phyloP scores from a whole-genome alignment of 495 filamentous ascomycete genomes.

The Saxophila tyrrhenica region DNA sequence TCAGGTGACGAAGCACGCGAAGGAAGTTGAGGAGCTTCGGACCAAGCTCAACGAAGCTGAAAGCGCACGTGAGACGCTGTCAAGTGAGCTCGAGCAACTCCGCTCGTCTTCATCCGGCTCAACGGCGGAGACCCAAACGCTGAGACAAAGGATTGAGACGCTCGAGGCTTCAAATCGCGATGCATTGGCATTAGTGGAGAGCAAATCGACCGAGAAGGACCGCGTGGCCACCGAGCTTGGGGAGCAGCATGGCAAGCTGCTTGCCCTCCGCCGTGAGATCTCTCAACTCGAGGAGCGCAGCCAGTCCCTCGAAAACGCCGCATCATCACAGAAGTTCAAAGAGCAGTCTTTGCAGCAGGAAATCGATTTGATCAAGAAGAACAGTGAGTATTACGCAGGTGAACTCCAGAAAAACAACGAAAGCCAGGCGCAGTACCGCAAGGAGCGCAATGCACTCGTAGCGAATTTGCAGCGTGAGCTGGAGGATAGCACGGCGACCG shows the following conservation, averaged over 20 bases:
- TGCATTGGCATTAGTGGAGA: slow-evolving; percentile 73
- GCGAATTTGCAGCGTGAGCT: slow-evolving; percentile 77
- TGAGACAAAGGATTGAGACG: slow-evolving; percentile 68
- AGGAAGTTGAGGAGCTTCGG: slow-evolving; percentile 51
- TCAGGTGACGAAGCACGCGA: slow-evolving; percentile 64
- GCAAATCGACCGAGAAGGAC: slow-evolving; percentile 79
- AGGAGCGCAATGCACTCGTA: slow-evolving; percentile 82
- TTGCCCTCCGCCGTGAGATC: slow-evolving; percentile 70
- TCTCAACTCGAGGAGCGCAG: slow-evolving; percentile 67
- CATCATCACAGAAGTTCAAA: slow-evolving; percentile 67
- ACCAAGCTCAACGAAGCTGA: slow-evolving; percentile 60
- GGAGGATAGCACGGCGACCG: slow-evolving; percentile 64
- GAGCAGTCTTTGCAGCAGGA: slow-evolving; percentile 84
- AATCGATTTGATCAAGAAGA: slow-evolving; percentile 70
- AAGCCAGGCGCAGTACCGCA: slow-evolving; percentile 81
- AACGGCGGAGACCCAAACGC: slow-evolving; percentile 59
- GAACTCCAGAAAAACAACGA: slow-evolving; percentile 80
- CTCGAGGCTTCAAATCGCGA: slow-evolving; percentile 88
- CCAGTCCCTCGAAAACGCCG: slow-evolving; percentile 66
- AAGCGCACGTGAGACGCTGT: slow-evolving; percentile 50
- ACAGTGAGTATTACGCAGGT: slow-evolving; percentile 81
- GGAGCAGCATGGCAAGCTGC: slow-evolving; percentile 72
- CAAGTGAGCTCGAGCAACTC: slow-evolving; percentile 69
- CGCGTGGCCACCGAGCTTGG: slow-evolving; percentile 75
- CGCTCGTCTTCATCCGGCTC: slow-evolving; percentile 66